Percentiles rank a stretch among this genome's conserved stretches.
phyloP scores from a whole-genome alignment of 106 monocot species.

The Acorus calamus region DNA sequence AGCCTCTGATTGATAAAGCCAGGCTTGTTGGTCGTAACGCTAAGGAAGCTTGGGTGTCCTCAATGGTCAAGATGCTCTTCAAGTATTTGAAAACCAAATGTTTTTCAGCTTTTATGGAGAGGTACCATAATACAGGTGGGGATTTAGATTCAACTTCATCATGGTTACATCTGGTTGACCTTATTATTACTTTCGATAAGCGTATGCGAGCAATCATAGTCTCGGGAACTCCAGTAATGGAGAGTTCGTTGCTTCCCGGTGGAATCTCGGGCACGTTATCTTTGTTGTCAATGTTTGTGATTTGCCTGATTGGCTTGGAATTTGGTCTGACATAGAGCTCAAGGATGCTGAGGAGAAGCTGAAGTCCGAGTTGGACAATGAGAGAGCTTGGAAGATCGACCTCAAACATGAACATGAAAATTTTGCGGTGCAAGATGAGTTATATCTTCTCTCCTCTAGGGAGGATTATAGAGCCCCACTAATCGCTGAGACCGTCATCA shows the following conservation, averaged over 20 bases:
- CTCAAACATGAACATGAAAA: constrained; percentile 13
- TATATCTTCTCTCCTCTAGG: constrained; percentile 46
- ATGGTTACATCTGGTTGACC: constrained; percentile 58
- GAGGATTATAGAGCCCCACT: constrained; percentile 62
- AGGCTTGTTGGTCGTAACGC: constrained; percentile 48
- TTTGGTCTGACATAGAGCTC: constrained; percentile 61
- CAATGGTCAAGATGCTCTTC: constrained; percentile 53
- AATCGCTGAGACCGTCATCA: constrained; percentile 48
- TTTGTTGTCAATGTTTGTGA: constrained; percentile 35
- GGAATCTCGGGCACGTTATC: constrained; percentile 17
- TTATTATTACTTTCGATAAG: constrained; percentile 60
- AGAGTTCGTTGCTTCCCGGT: constrained; percentile 8
- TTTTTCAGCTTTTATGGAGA: constrained; percentile 34
- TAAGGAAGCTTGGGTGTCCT: constrained; percentile 65
- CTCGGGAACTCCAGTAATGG: constrained; percentile 27
- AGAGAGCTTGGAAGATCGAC: constrained; percentile 33
- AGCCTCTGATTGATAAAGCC: constrained; percentile 72
- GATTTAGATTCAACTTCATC: constrained; percentile 25
- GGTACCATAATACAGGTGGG: constrained; percentile 13
- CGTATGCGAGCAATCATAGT: constrained; percentile 38
- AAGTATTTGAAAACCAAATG: constrained; percentile 32
- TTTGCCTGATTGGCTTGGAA: constrained; percentile 51
- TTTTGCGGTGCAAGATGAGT: constrained; percentile 3
- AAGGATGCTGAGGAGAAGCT: constrained; percentile 41
- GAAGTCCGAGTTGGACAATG: constrained; percentile 37